A percentile compares a stretch with the other conserved stretches of the same genome.
Evolutionary conservation across 371 early-diverging fungal species (phyloP).

Genomic region (Catenaria anguillulae): DNA sequence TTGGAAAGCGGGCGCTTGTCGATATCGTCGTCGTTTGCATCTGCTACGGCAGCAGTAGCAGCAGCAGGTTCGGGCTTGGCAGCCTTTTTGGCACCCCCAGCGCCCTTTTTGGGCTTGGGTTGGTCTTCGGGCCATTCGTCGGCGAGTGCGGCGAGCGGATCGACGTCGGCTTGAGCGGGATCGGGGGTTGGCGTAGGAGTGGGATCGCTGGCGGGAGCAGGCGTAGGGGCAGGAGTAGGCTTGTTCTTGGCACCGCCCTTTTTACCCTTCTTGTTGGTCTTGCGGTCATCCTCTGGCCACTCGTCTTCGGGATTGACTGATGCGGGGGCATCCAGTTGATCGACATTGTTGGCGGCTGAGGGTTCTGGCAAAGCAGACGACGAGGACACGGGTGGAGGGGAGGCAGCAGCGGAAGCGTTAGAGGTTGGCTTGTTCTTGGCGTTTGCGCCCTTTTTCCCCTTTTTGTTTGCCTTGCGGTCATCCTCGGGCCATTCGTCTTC

Average conservation of each 20-base stretch:
- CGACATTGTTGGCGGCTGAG: not conserved
- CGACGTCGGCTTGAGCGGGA: too few species aligned
- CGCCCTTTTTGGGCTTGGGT: constrained; percentile 22
- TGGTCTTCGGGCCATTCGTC: constrained; percentile 2
- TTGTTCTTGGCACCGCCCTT: constrained; percentile 7
- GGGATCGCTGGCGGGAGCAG: not conserved
- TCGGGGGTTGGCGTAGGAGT: too few species aligned
- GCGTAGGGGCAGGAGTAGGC: not conserved
- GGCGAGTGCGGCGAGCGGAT: not conserved
- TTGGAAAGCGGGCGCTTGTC: constrained; percentile 16
- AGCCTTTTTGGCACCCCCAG: constrained; percentile 9
- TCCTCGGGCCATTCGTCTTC: constrained; percentile 5
- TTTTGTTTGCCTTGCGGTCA: constrained; percentile 14
- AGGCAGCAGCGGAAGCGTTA: too few species aligned
- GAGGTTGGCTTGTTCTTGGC: not conserved
- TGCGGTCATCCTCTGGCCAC: not conserved
- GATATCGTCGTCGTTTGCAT: constrained; percentile 10
- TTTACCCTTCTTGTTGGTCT: constrained; percentile 24
- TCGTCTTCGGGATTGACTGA: not conserved
- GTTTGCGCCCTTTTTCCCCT: constrained; percentile 22
- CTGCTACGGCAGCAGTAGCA: constrained; percentile 10
- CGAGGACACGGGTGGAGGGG: not conserved
- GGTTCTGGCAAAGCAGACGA: not conserved
- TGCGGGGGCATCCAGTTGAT: not conserved
- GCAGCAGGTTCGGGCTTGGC: constrained; percentile 4